Evolutionary conservation across 2,329 filamentous ascomycete species (phyloP).

Genomic region (Sordariomycetes sp.): DNA sequence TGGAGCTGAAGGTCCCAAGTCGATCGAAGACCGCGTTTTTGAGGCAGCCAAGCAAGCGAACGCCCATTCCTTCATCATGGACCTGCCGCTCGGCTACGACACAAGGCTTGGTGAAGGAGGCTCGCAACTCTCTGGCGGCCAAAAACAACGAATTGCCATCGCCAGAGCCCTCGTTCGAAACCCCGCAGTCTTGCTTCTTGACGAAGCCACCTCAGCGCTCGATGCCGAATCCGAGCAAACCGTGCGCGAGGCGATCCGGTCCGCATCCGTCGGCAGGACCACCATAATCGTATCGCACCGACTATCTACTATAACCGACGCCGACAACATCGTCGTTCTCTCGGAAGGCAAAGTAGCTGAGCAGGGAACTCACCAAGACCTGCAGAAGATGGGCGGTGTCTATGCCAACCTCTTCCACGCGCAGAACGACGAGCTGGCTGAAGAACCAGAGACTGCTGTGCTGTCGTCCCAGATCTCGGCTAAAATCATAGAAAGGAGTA

Average conservation of each 20-base stretch:
- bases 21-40: constrained; percentile 47
- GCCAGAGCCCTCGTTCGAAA: constrained; percentile 66
- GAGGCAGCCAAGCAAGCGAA: constrained; percentile 89
- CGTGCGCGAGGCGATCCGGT: constrained; percentile 38
- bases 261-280: constrained; percentile 41
- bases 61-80: constrained; percentile 80
- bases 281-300: constrained; percentile 52
- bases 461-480: no score
- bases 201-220: constrained; percentile 88
- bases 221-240: constrained; percentile 68
- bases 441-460: no score
- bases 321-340: constrained; percentile 51
- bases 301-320: constrained; percentile 38
- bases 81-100: constrained; percentile 79
- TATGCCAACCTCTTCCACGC: constrained; percentile 1
- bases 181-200: constrained; percentile 63
- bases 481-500: constrained; percentile 1
- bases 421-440: no score
- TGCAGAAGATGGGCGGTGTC: constrained; percentile 15
- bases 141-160: constrained; percentile 95
- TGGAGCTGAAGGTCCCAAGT: constrained; percentile 50
- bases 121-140: constrained; percentile 84
- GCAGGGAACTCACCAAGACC: constrained; percentile 47
- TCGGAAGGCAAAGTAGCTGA: constrained; percentile 44
- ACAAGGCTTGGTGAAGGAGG: constrained; percentile 95